phyloP scores from a whole-genome alignment of 2,329 filamentous ascomycete genomes.

The Microdochium bolleyi region DNA sequence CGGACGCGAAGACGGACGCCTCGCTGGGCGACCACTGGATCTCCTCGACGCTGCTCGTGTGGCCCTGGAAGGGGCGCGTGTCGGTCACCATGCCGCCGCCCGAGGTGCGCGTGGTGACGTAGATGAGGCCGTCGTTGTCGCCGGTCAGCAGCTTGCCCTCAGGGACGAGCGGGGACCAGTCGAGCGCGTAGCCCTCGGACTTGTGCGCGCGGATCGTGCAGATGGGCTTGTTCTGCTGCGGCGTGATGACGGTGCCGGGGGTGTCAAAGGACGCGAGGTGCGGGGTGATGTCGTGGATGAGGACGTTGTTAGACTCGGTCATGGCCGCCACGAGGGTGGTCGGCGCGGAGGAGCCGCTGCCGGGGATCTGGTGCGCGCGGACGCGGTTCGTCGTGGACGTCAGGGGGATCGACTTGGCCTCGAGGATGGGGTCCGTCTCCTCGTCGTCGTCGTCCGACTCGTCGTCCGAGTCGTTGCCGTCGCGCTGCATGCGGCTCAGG shows the following conservation, averaged over 20 bases:
- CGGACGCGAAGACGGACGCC: conserved; percentile 87
- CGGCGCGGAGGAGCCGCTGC: conserved; percentile 61
- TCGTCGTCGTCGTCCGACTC: conserved; percentile 69
- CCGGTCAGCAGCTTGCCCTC: conserved; percentile 84
- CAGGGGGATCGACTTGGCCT: conserved; percentile 83
- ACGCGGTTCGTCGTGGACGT: conserved; percentile 89
- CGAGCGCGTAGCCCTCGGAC: conserved; percentile 89
- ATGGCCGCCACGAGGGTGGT: conserved; percentile 84
- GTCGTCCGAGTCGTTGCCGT: conserved; percentile 57
- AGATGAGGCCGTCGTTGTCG: conserved; percentile 86
- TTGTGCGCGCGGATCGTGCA: conserved; percentile 87
- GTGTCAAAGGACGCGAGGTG: conserved; percentile 85
- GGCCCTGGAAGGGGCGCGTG: conserved; percentile 73
- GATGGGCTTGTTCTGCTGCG: conserved; percentile 81
- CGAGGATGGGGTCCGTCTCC: conserved; percentile 78
- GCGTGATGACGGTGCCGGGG: conserved; percentile 71
- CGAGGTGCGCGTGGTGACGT: conserved; percentile 76
- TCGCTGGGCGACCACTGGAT: conserved; percentile 95
- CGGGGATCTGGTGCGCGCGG: conserved; percentile 73
- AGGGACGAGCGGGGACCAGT: conserved; percentile 82
- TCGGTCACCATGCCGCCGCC: conserved; percentile 88
- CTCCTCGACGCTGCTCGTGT: conserved; percentile 83
- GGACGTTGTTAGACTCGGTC: conserved; percentile 81
- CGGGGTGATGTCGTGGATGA: conserved; percentile 90
- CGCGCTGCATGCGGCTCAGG: conserved; percentile 76